These are phyloP conservation scores for Zygoascus meyerae DNA, from an alignment of 1,139 yeast genomes.

Conservation along the genomic window DNA sequence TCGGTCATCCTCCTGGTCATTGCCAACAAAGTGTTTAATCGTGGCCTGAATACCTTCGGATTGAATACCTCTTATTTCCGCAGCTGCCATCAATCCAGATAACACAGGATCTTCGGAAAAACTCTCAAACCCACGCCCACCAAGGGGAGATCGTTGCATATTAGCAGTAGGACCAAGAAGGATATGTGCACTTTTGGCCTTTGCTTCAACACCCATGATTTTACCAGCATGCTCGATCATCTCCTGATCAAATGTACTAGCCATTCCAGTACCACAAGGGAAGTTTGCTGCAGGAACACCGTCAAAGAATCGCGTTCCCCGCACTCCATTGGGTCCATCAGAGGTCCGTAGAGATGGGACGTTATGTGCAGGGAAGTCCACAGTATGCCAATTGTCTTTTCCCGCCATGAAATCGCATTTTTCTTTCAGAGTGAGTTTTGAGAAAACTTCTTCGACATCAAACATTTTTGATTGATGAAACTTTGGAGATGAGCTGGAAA, in stretches of 20 bases:
- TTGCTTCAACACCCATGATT: slow-evolving; percentile 47
- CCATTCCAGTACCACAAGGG: slow-evolving; percentile 47
- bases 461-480: slow-evolving; percentile 21
- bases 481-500: neutral
- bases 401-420: slow-evolving; percentile 42
- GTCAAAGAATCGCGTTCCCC: slow-evolving; percentile 47
- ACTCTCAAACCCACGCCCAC: slow-evolving; percentile 62
- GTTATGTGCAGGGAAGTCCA: slow-evolving; percentile 42
- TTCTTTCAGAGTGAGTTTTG: slow-evolving; percentile 43
- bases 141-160: slow-evolving; percentile 42
- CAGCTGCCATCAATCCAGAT: slow-evolving; percentile 48
- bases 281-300: slow-evolving; percentile 47
- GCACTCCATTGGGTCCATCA: slow-evolving; percentile 53
- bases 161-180: slow-evolving; percentile 54
- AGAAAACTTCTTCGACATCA: slow-evolving; percentile 42
- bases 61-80: slow-evolving; percentile 52
- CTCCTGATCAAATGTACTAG: slow-evolving; percentile 41
- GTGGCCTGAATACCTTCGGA: slow-evolving; percentile 48
- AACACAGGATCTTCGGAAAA: slow-evolving; percentile 58
- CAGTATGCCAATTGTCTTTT: slow-evolving; percentile 46
- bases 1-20: slow-evolving; percentile 55
- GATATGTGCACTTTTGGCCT: slow-evolving; percentile 44
- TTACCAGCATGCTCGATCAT: slow-evolving; percentile 42
- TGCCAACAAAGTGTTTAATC: slow-evolving; percentile 55
- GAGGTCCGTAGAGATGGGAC: slow-evolving; percentile 38